Evolutionary conservation across 2,329 filamentous ascomycete species (phyloP), one percentile per base, ranked within the genome.

Genomic region (Cytospora piceae): DNA sequence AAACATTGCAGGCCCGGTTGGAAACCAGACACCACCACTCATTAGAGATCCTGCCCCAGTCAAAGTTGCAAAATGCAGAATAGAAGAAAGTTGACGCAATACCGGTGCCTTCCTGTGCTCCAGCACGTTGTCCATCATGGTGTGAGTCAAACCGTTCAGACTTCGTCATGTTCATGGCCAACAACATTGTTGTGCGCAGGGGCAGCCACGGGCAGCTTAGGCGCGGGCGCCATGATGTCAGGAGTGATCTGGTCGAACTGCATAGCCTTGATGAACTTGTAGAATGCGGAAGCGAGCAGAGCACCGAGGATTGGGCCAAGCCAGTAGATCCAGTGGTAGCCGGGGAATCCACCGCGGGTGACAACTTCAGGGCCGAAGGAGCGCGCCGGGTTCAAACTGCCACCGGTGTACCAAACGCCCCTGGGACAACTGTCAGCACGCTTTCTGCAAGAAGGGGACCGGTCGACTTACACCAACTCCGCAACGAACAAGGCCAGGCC

Each of bases 401-500:
- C 81, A 27, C 80, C 80, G 1, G 82, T 83, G 69, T 77, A 84
- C 69, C 80, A 79, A 27, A 81, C 79, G 31, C 78, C 76, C 64
- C 63, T 54, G 37, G 32, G 51, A 24, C 15, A 29, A 8, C 22
- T 12, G 42, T 65, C 15, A 66, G 52, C 17, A n/a, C 27, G 8
- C 49, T 17, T 56, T 17, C 22, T 8, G 29, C 14, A 32, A 29
- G 1, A 8, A 31, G 6, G 6, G 2, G 14, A 3, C 14, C 12
- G 37, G 12, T 3, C 8, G 3, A 69, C 72, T 60, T 67, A 75
- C 74, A 74, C 76, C 59, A 82, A 74, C 73, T 83, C 77, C 6
- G 78, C 78, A 53, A 92, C 83, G 74, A 93, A 92, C 61, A 93
- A 82, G 0, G 89, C 81, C 2, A 92, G 76, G 1, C 91, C 91